phyloP scores from a whole-genome alignment of 202 grass and related monocot species.

The Brachypodium distachyon region DNA sequence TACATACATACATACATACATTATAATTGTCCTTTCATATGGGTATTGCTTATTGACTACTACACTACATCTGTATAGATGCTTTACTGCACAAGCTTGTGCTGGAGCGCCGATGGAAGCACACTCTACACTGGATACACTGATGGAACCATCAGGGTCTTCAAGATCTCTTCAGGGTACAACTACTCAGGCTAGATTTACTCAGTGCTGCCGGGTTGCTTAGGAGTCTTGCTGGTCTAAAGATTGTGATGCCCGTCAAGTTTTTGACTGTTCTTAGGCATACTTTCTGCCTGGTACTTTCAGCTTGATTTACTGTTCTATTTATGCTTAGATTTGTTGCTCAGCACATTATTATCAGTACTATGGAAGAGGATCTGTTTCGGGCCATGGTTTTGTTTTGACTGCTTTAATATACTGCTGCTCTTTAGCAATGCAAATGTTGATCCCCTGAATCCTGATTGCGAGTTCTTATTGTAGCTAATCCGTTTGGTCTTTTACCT shows the following conservation, averaged over 20 bases:
- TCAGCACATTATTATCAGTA: slow-evolving; percentile 21
- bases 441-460: not conserved
- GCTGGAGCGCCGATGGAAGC: slow-evolving; percentile 84
- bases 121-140: slow-evolving; percentile 81
- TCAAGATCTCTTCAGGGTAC: slow-evolving; percentile 43
- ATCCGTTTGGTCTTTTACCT: not conserved
- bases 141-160: slow-evolving; percentile 80
- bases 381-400: not conserved
- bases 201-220: not conserved
- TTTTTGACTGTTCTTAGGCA: slow-evolving; percentile 33
- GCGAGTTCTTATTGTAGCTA: not conserved
- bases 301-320: not conserved
- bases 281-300: slow-evolving; percentile 20
- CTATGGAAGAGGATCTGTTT: slow-evolving; percentile 18
- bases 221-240: slow-evolving; percentile 11
- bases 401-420: not conserved
- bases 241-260: slow-evolving; percentile 17
- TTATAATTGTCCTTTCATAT: not conserved
- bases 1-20: not conserved
- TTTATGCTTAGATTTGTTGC: slow-evolving; percentile 33
- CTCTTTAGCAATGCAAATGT: not conserved
- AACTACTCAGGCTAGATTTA: slow-evolving; percentile 26
- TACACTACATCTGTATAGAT: slow-evolving; percentile 27
- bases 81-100: slow-evolving; percentile 84
- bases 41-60: not conserved